Percentiles rank a stretch among this genome's conserved stretches.
These are phyloP conservation scores for Sphaerostilbella broomeana DNA, from an alignment of 2,329 filamentous ascomycete species.

Conservation along the genomic window DNA sequence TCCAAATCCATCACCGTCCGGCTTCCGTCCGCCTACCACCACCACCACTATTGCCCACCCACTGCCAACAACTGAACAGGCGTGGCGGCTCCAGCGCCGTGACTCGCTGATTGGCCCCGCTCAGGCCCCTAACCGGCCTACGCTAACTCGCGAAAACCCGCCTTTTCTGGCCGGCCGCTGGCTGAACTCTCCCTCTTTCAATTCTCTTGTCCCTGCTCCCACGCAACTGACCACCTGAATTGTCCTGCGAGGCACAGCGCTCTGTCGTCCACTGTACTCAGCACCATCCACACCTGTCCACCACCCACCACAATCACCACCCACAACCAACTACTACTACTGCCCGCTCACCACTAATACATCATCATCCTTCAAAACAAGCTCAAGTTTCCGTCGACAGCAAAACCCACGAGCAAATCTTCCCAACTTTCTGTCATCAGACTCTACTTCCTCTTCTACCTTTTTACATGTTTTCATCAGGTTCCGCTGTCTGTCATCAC, in stretches of 20 bases:
- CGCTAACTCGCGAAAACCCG: constrained; percentile 24
- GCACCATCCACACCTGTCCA: constrained; percentile 4
- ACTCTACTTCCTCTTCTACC: constrained; percentile 5
- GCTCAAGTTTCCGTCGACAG: constrained; percentile 7
- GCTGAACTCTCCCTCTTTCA: constrained; percentile 23
- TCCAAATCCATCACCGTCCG: too few relatives aligned
- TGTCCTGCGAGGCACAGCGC: background rate
- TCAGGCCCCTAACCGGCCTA: constrained; percentile 21
- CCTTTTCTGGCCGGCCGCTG: constrained; percentile 20
- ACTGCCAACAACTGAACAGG: constrained; percentile 15
- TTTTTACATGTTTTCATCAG: constrained; percentile 44
- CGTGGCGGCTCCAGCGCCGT: constrained; percentile 21
- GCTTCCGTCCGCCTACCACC: constrained; percentile 4
- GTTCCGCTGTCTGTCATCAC: constrained; percentile 27
- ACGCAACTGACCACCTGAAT: background rate
- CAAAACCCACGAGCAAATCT: constrained; percentile 5
- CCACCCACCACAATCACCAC: background rate
- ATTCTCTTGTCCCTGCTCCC: constrained; percentile 16
- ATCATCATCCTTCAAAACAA: constrained; percentile 18
- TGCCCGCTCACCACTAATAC: constrained; percentile 25
- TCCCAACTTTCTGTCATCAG: constrained; percentile 5
- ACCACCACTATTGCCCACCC: constrained; percentile 3
- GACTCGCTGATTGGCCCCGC: constrained; percentile 27
- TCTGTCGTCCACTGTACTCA: background rate
- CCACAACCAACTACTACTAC: too few relatives aligned